Base-by-base conservation (phyloP, 78 protist species). In the Dictyostelium capitatum region DNA sequence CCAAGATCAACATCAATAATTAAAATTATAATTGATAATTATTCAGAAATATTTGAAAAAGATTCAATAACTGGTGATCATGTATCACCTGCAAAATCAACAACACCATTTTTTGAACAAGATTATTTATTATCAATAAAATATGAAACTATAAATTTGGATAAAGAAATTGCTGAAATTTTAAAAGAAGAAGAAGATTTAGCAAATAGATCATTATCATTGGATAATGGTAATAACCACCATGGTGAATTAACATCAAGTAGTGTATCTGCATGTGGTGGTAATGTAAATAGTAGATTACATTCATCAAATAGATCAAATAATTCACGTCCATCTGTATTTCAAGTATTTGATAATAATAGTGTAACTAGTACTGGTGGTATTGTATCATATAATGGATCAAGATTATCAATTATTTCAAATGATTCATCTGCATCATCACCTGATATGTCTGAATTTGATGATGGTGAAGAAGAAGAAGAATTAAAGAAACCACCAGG, bases 131-230 rank as follows among this genome's bases (percentile, higher is more conserved):
- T 79, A 56, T 56, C 83, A 4, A 23, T 54, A 19, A 80, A 62
- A 37, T 80, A 80, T n/a, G 69, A 80, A 25, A 62, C 77, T n/a
- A 80, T 80, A 4, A 80, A 80, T 62, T 80, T 80, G 25, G 87
- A 80, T 62, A 80, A 47, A 46, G 87, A 80, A 25, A 80, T 80
- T 20, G 87, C 87, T 1, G 87, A 41, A 53, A 80, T 80, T 2
- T 80, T 46, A 46, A 75, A 80, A 46, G 87, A 80, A 46, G 87
- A 80, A 32, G 67, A 54, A 12, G 73, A 67, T 14, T 11, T 37
- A 28, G 14, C 41, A 25, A 11, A 14, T 17, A 6, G 23, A 20
- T 62, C 41, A 62, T n/a, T n/a, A n/a, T n/a, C n/a, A n/a, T 59
- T 59, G 10, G 70, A 15, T 8, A 1, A 12, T 51, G 56, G 56